A percentile compares a stretch with the other conserved stretches of the same genome.
Conservation (phyloP, 768 basidiomycete genomes). For the Kwoniella bestiolae region DNA sequence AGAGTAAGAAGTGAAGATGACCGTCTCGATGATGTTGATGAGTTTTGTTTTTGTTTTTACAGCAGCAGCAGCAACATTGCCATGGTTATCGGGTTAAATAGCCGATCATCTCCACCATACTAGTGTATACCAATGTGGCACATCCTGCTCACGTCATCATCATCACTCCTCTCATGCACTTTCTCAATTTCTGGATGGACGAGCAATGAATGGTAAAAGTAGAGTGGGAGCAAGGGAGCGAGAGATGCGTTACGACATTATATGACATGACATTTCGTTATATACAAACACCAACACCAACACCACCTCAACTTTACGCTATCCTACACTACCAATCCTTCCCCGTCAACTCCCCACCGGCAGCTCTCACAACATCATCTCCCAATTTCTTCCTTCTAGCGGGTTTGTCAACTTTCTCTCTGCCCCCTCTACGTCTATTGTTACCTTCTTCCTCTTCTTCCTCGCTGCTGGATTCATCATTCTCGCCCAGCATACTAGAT, state of each 20-base stretch:
- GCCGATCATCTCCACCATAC: slow-evolving; percentile 1
- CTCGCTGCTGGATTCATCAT: slow-evolving; percentile 25
- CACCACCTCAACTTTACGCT: too few species aligned
- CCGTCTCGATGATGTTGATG: too few species aligned
- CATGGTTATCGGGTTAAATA: slow-evolving; percentile 23
- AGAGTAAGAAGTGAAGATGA: too few species aligned
- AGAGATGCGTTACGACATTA: neutral
- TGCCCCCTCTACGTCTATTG: slow-evolving; percentile 11
- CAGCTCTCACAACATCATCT: slow-evolving; percentile 42
- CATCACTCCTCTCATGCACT: neutral
- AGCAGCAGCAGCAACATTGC: neutral
- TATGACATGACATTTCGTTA: neutral
- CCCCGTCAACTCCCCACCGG: slow-evolving; percentile 33
- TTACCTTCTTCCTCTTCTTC: slow-evolving; percentile 19
- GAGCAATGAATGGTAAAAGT: neutral
- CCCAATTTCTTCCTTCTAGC: slow-evolving; percentile 36
- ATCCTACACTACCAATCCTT: slow-evolving; percentile 1
- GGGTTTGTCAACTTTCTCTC: neutral
- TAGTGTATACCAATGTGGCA: slow-evolving; percentile 3
- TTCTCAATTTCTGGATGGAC: neutral
- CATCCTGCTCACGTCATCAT: neutral
- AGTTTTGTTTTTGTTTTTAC: neutral
- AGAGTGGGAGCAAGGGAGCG: neutral
- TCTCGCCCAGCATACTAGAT: slow-evolving; percentile 20
- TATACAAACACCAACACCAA: neutral